A percentile compares a stretch with the other conserved stretches of the same genome.
These are phyloP conservation scores for Phytophthora sojae DNA, from an alignment of 352 stramenopile species.

Conservation along the genomic window DNA sequence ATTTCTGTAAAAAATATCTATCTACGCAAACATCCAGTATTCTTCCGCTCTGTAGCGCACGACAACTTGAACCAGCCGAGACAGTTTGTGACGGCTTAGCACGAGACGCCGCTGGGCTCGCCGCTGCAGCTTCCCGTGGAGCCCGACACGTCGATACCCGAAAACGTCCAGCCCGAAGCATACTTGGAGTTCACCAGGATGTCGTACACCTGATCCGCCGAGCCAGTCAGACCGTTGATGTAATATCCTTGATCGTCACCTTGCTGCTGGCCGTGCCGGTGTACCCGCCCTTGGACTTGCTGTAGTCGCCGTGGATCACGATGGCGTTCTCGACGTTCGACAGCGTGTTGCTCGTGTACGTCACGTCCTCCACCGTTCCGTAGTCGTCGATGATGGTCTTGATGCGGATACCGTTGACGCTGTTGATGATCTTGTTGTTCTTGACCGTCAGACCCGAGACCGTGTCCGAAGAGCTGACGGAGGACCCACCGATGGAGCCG, in stretches of 20 bases:
- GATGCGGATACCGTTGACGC: conserved; percentile 17
- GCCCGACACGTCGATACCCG: conserved; percentile 25
- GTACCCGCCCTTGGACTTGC: conserved; percentile 36
- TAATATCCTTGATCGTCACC: conserved; percentile 32
- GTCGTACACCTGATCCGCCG: conserved; percentile 30
- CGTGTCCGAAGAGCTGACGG: conserved; percentile 24
- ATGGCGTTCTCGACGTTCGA: conserved; percentile 32
- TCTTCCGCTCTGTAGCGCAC: neutral
- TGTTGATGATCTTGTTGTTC: conserved; percentile 39
- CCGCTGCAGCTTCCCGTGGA: conserved; percentile 27
- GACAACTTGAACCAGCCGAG: neutral
- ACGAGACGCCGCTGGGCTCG: conserved; percentile 26
- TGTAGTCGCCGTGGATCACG: conserved; percentile 45
- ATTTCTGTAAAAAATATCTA: neutral
- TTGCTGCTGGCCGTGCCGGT: conserved; percentile 24
- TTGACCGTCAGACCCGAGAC: conserved; percentile 22
- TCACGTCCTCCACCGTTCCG: conserved; percentile 21
- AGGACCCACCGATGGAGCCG: conserved; percentile 20
- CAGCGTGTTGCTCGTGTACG: conserved; percentile 25
- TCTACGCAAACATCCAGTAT: neutral
- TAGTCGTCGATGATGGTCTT: conserved; percentile 20
- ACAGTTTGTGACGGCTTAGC: conserved; percentile 9
- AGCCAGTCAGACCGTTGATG: conserved; percentile 31
- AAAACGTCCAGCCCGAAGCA: conserved; percentile 31
- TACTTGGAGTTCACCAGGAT: conserved; percentile 25